A percentile compares a stretch with the other conserved stretches of the same genome.
Evolutionary conservation across 192 early-diverging fungal species (phyloP).

Genomic region (Backusella tuberculispora): DNA sequence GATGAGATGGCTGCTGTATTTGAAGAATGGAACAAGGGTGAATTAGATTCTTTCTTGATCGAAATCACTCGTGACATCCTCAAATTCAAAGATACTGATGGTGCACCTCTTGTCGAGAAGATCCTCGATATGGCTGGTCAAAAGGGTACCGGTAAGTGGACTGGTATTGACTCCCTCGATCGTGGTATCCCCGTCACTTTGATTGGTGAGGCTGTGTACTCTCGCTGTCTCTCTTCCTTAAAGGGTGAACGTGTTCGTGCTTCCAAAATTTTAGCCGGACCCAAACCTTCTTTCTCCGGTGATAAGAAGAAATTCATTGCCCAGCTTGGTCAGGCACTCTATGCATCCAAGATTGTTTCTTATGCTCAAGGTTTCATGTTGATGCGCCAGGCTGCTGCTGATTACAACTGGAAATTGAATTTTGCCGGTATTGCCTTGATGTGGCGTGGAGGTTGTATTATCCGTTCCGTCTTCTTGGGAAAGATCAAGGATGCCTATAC

Average conservation of each 20-base stretch:
- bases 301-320: slow-evolving; percentile 90
- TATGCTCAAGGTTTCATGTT: slow-evolving; percentile 99
- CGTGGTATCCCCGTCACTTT: slow-evolving; percentile 95
- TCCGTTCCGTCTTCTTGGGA: slow-evolving; percentile 94
- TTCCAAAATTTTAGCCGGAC: slow-evolving; percentile 84
- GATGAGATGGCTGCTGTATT: slow-evolving; percentile 93
- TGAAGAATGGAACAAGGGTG: slow-evolving; percentile 95
- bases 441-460: slow-evolving; percentile 99
- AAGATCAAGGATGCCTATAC: slow-evolving; percentile 97
- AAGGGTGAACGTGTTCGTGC: slow-evolving; percentile 95
- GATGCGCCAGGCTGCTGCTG: slow-evolving; percentile 92
- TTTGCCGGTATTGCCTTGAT: slow-evolving; percentile 97
- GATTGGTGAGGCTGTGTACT: slow-evolving; percentile 97
- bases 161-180: slow-evolving; percentile 94
- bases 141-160: slow-evolving; percentile 99
- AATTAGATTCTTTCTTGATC: slow-evolving; percentile 96
- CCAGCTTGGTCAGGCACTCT: slow-evolving; percentile 91
- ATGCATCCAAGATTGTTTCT: slow-evolving; percentile 98
- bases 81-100: slow-evolving; percentile 91
- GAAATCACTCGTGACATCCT: slow-evolving; percentile 96
- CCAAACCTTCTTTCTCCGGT: slow-evolving; percentile 70
- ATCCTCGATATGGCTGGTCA: slow-evolving; percentile 97
- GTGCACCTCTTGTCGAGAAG: slow-evolving; percentile 85
- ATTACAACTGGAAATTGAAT: slow-evolving; percentile 94
- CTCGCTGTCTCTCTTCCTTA: slow-evolving; percentile 94